Percentiles rank a stretch among this genome's conserved stretches.
Evolutionary conservation across 176 grass and related monocot species (phyloP).

Genomic region (Musa itinerans): DNA sequence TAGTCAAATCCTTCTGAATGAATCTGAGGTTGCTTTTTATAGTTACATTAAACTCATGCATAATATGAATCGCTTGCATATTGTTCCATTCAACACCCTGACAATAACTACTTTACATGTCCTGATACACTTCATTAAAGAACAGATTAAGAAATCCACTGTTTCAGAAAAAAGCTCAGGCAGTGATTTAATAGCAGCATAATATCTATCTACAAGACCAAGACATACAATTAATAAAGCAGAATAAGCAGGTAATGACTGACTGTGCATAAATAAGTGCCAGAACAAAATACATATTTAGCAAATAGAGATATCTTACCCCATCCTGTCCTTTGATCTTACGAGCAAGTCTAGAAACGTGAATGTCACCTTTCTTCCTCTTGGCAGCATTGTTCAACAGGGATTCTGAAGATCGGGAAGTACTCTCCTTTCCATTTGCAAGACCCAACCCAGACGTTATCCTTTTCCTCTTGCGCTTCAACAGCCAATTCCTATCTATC

Average conservation of each 20-base stretch:
- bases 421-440: constrained; percentile 51
- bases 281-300: not conserved
- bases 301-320: constrained; percentile 40
- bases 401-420: constrained; percentile 38
- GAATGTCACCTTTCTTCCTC: constrained; percentile 54
- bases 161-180: not conserved
- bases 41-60: not conserved
- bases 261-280: not conserved
- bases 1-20: not conserved
- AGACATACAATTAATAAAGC: not conserved
- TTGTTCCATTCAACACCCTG: not conserved
- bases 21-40: not conserved
- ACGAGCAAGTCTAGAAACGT: constrained; percentile 32
- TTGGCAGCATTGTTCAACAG: constrained; percentile 33
- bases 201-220: not conserved
- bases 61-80: not conserved
- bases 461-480: constrained; percentile 81
- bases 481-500: constrained; percentile 52
- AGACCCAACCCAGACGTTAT: constrained; percentile 45
- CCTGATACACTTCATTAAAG: not conserved
- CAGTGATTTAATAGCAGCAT: not conserved
- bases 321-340: constrained; percentile 89
- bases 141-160: not conserved
- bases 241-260: not conserved
- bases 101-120: not conserved